Evolutionary conservation across 2,329 filamentous ascomycete genomes (phyloP).

Genomic region (Juglanconis oblonga): DNA sequence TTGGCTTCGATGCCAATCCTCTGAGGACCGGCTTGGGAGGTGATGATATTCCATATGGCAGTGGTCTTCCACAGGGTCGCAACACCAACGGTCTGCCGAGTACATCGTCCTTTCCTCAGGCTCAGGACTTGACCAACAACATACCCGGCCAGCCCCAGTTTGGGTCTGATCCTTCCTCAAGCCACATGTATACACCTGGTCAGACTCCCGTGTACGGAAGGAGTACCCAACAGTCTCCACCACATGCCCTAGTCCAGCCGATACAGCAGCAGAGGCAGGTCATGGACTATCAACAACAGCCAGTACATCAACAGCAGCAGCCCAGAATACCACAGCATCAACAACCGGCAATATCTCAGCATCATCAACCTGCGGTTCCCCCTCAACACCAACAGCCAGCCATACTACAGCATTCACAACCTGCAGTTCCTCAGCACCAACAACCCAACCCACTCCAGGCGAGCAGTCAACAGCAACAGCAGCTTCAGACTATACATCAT

Average conservation of each 20-base stretch:
- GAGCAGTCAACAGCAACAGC: slow-evolving; percentile 4
- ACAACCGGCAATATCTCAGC: slow-evolving; percentile 12
- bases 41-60: neutral
- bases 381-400: slow-evolving; percentile 20
- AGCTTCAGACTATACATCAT: slow-evolving; percentile 6
- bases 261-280: slow-evolving; percentile 10
- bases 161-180: neutral
- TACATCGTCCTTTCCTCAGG: slow-evolving; percentile 1
- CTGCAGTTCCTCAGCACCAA: neutral
- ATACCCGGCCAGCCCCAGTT: slow-evolving; percentile 13
- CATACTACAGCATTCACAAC: slow-evolving; percentile 22
- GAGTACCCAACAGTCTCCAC: slow-evolving; percentile 11
- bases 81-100: slow-evolving; percentile 3
- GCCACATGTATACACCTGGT: neutral
- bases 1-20: slow-evolving; percentile 9
- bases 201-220: slow-evolving; percentile 7
- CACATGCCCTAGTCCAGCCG: slow-evolving; percentile 16
- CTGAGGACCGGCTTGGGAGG: slow-evolving; percentile 1
- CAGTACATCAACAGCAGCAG: slow-evolving; percentile 21
- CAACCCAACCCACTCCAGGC: slow-evolving; percentile 2
- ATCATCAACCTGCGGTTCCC: slow-evolving; percentile 19
- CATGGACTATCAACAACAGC: slow-evolving; percentile 18
- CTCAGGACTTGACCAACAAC: slow-evolving; percentile 9
- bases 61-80: slow-evolving; percentile 7
- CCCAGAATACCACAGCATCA: slow-evolving; percentile 22